Percentiles rank a stretch among this genome's conserved stretches.
phyloP scores from a whole-genome alignment of 495 filamentous ascomycete species.

The Glarea lozoyensis region DNA sequence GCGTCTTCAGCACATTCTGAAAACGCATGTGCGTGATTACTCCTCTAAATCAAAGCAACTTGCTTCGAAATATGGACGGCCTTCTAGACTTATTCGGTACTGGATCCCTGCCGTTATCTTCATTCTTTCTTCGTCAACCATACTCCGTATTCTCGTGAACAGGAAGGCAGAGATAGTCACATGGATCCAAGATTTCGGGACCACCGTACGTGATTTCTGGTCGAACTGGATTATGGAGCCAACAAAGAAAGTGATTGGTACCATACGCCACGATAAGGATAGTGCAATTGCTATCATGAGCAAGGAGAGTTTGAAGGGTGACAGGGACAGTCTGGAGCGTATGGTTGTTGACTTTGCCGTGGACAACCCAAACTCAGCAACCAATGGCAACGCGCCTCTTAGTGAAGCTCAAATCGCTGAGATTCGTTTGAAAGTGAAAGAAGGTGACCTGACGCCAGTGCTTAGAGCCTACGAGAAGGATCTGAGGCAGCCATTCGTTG shows the following conservation, averaged over 20 bases:
- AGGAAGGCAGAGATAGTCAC: conserved; percentile 60
- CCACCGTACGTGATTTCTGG: conserved; percentile 82
- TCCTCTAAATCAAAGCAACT: conserved; percentile 34
- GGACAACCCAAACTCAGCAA: conserved; percentile 54
- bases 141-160: conserved; percentile 65
- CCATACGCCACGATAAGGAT: conserved; percentile 81
- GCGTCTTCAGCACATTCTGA: conserved; percentile 57
- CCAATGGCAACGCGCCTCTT: conserved; percentile 28
- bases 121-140: conserved; percentile 69
- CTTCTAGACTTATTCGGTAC: conserved; percentile 68
- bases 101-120: conserved; percentile 68
- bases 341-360: conserved; percentile 96
- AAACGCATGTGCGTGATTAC: conserved; percentile 51
- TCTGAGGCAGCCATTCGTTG: conserved; percentile 65
- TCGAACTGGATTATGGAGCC: conserved; percentile 91
- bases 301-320: conserved; percentile 76
- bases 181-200: conserved; percentile 69
- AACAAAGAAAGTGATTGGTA: conserved; percentile 69
- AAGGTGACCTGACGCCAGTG: conserved; percentile 89
- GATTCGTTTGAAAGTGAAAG: conserved; percentile 67
- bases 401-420: conserved; percentile 54
- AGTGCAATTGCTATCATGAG: conserved; percentile 96
- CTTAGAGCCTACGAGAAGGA: conserved; percentile 86
- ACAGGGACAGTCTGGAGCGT: conserved; percentile 83
- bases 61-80: conserved; percentile 57